Evolutionary conservation across 169 alveolate genomes (phyloP).

Genomic region (Cystoisospora suis): DNA sequence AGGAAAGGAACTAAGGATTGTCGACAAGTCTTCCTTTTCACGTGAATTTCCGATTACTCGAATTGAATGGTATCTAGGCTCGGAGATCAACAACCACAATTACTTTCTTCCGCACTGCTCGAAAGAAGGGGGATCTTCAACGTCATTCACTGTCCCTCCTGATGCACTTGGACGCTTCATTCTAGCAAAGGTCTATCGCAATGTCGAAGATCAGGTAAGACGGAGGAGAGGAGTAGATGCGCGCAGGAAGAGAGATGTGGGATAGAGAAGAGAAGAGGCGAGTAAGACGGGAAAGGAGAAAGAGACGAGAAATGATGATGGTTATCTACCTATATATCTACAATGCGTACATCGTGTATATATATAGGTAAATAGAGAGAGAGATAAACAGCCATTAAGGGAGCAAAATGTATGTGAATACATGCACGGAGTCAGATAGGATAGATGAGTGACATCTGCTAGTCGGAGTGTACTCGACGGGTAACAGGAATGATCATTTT

Average conservation of each 20-base stretch:
- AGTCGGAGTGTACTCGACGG: too few species aligned
- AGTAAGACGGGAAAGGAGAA: too few species aligned
- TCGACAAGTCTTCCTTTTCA: neutral
- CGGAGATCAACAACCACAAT: neutral
- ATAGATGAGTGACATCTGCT: too few species aligned
- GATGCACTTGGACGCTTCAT: constrained; percentile 30
- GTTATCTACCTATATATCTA: too few species aligned
- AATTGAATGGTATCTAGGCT: constrained; percentile 13
- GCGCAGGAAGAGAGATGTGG: too few species aligned
- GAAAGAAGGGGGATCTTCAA: neutral
- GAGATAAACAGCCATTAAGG: too few species aligned
- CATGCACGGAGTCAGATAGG: too few species aligned
- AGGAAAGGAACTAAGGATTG: neutral
- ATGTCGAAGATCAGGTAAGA: constrained; percentile 50
- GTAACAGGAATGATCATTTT: too few species aligned
- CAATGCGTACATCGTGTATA: too few species aligned
- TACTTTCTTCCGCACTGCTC: neutral
- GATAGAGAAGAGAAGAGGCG: too few species aligned
- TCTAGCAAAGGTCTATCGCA: constrained; percentile 30
- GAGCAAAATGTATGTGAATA: too few species aligned
- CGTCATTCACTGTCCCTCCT: neutral
- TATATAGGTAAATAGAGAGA: neutral
- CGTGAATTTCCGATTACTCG: neutral
- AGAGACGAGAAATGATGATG: too few species aligned
- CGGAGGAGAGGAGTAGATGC: neutral